Base-by-base conservation (phyloP, 2,329 filamentous ascomycete genomes). In the Neocucurbitaria cava region DNA sequence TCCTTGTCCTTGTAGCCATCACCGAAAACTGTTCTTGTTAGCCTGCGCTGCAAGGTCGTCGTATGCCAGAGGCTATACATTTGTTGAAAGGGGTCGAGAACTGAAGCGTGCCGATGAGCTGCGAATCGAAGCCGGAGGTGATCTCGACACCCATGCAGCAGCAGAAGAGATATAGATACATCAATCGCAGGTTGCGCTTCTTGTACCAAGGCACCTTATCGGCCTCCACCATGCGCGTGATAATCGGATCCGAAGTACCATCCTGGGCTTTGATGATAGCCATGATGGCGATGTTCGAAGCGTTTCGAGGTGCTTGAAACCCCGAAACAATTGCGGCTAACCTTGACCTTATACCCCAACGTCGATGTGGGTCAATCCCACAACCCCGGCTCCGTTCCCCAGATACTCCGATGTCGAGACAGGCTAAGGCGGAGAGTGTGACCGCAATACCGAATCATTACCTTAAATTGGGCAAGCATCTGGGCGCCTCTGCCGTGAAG, bases 191-290 rank as follows among this genome's bases (percentile, higher is more conserved):
- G 54, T 79, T 76, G 17, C 52, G 61, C 52, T 78, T 78, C 64
- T 70, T 75, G 61, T 76, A 80, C 77, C 78, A 80, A 62, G 67
- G 68, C 13, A 78, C 70, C 56, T 70, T 76, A 56, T 80, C 78
- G 54, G 68, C 64, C 54, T 61, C 74, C 26, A 78, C 76, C 65
- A 81, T 73, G 56, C 74, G 73, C 42, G 77, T 78, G 63, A 81
- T 68, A 53, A 79, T 69, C 21, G 77, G 77, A 54, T 80, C 78
- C 36, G 75, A 65, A 13, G 62, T 64, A 33, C 64, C 68, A 60
- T 65, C 56, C 43, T 58, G 51, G 50, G 50, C 50, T 23, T 67
- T 66, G 55, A 67, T 30, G 56, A 71, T 53, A 41, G 52, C 67
- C 69, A 73, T 72, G 54, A 46, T 64, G 59, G 55, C 49, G 61